phyloP scores from a whole-genome alignment of 768 basidiomycete species.

The Lentinula lateritia region DNA sequence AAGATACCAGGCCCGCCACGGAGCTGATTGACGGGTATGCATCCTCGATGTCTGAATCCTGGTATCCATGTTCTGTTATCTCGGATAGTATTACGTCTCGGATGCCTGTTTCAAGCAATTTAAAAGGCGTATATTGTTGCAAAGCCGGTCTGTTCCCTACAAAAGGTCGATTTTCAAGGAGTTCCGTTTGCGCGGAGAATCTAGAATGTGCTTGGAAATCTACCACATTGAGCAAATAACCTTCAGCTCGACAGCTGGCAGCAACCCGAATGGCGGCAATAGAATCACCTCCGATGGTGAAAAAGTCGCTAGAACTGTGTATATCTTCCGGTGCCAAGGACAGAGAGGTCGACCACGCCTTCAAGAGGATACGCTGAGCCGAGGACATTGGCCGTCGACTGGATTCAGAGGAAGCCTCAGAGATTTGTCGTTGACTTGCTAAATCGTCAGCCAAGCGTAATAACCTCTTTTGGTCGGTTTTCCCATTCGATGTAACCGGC shows the following conservation, averaged over 20 bases:
- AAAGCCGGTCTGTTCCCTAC: background rate
- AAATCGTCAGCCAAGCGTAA: background rate
- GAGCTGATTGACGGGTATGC: background rate
- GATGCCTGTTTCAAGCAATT: background rate
- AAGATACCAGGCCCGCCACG: background rate
- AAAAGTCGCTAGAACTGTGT: background rate
- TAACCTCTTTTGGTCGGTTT: background rate
- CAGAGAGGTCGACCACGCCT: background rate
- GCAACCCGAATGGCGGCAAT: background rate
- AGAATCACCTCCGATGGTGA: slow-evolving; percentile 1
- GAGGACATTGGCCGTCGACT: background rate
- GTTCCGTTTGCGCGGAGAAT: background rate
- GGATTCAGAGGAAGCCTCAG: background rate
- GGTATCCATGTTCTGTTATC: background rate
- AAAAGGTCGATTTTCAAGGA: background rate
- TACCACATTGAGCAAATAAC: background rate
- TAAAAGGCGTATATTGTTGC: background rate
- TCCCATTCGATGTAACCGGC: background rate
- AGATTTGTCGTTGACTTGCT: background rate
- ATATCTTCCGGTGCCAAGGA: background rate
- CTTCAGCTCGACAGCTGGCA: background rate
- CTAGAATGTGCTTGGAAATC: background rate
- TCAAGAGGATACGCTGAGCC: background rate
- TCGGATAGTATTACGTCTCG: background rate
- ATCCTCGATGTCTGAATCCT: background rate